Conservation (phyloP, 2,329 filamentous ascomycete genomes). For the Fusarium nanum region DNA sequence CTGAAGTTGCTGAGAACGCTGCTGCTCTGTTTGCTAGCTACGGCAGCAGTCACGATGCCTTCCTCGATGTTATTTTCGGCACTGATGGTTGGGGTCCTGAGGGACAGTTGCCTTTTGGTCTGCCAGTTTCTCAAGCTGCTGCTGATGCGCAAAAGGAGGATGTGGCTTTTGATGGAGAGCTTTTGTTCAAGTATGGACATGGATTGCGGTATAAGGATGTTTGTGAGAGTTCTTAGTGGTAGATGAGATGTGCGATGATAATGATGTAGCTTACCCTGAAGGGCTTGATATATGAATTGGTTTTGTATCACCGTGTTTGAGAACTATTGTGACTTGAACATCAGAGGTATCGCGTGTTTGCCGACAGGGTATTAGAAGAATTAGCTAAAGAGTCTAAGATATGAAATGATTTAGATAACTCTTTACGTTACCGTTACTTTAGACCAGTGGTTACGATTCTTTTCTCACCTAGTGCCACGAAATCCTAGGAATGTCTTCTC, state of each 20-base stretch:
- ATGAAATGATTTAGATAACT: too few relatives aligned
- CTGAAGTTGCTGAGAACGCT: conserved; percentile 55
- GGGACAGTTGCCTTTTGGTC: conserved; percentile 54
- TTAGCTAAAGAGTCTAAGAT: too few relatives aligned
- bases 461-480: too few relatives aligned
- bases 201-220: conserved; percentile 50
- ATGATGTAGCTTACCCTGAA: not conserved
- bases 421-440: too few relatives aligned
- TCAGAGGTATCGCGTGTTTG: not conserved
- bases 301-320: not conserved
- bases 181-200: conserved; percentile 49
- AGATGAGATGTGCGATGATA: conserved; percentile 6
- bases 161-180: conserved; percentile 46
- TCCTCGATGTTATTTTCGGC: conserved; percentile 58
- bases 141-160: conserved; percentile 51
- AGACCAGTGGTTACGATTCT: too few relatives aligned
- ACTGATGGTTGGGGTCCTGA: conserved; percentile 49
- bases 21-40: conserved; percentile 56
- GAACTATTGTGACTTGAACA: not conserved
- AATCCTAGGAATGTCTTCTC: too few relatives aligned
- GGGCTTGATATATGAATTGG: too few relatives aligned
- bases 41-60: conserved; percentile 55
- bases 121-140: conserved; percentile 58
- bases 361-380: too few relatives aligned
- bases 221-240: conserved; percentile 5